Base-by-base conservation (phyloP, 495 filamentous ascomycete genomes). In the Trichoderma asperelloides region DNA sequence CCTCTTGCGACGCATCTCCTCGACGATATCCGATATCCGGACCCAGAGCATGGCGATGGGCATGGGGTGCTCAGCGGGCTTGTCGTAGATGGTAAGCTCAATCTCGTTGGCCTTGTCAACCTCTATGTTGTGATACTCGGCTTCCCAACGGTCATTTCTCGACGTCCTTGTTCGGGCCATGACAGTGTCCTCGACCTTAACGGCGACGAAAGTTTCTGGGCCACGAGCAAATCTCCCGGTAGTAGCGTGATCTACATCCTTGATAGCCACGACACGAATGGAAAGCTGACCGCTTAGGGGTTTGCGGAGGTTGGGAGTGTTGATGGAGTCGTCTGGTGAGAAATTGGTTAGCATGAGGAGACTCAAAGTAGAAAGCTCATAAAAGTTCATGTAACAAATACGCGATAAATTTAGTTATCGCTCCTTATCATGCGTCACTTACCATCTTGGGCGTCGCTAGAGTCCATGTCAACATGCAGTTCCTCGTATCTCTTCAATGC, bases 21-120 rank as follows among this genome's bases (percentile, higher is more conserved):
- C 95, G 30, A 89, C 92, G 69, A 99, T 96, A 76, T 99, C 95
- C 45, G 96, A 94, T 73, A 99, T 94, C 51, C 95, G 85, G 68
- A 99, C 85, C 95, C 95, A 99, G 7, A 97, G 82, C 84, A 99
- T 88, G 66, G 90, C 95, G 70, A 99, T 96, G 45, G 95, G 95
- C 60, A 96, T 85, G 2, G 93, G 89, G 70, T 96, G 89, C 67
- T 96, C 92, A 69, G 89, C 88, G 28, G 87, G 84, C 78, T 96
- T 97, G 73, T 99, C 95, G 76, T 98, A 99, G 39, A 98, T 94
- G 0, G 92, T 97, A 57, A 99, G 84, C 74, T 99, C 95, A 65
- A 99, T 90, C 78, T 99, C 95, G 75, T 99, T 97, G 64, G 96
- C 95, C 79, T 97, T 97, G 71, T 99, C 96, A 55, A 98, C 93